Evolutionary conservation across 1,284 basidiomycete species (phyloP).

Genomic region (Phellopilus nigrolimitatus): DNA sequence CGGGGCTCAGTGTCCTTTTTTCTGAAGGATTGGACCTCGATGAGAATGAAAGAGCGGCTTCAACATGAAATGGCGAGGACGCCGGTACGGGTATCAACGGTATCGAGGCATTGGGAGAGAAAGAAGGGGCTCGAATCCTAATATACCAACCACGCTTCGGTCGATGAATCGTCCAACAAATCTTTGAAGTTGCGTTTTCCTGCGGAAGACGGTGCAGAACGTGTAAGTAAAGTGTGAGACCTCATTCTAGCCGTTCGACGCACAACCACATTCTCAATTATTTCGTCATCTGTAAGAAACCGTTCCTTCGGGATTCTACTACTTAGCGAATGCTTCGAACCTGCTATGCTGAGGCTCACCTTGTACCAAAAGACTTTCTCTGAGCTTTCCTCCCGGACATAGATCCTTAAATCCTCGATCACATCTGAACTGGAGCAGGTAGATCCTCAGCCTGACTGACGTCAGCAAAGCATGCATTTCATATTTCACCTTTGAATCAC

Average conservation of each 20-base stretch:
- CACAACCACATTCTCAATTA: slow-evolving; percentile 68
- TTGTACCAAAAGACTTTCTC: slow-evolving; percentile 69
- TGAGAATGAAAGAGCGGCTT: slow-evolving; percentile 57
- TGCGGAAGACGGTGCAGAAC: too few relatives aligned
- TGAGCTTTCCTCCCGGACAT: slow-evolving; percentile 54
- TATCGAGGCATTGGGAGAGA: slow-evolving; percentile 61
- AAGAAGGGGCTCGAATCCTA: slow-evolving; percentile 59
- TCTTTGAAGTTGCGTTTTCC: slow-evolving; percentile 59
- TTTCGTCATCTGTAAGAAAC: slow-evolving; percentile 65
- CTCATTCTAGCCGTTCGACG: slow-evolving; percentile 26
- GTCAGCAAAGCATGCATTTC: neutral
- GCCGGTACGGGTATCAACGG: slow-evolving; percentile 54
- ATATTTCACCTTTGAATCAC: slow-evolving; percentile 31
- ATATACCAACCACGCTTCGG: slow-evolving; percentile 79
- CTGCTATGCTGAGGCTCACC: slow-evolving; percentile 34
- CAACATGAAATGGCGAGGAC: slow-evolving; percentile 50
- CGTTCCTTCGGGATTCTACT: slow-evolving; percentile 49
- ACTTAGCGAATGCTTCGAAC: neutral
- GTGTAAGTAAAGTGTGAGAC: neutral
- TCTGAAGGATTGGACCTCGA: slow-evolving; percentile 48
- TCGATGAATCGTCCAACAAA: slow-evolving; percentile 70
- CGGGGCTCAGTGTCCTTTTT: slow-evolving; percentile 23
- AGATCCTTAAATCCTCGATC: slow-evolving; percentile 63
- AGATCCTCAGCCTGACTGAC: neutral
- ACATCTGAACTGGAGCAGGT: slow-evolving; percentile 57